These are phyloP conservation scores for Rubroshorea leprosula DNA, from an alignment of 345 rosid genomes.

Conservation along the genomic window DNA sequence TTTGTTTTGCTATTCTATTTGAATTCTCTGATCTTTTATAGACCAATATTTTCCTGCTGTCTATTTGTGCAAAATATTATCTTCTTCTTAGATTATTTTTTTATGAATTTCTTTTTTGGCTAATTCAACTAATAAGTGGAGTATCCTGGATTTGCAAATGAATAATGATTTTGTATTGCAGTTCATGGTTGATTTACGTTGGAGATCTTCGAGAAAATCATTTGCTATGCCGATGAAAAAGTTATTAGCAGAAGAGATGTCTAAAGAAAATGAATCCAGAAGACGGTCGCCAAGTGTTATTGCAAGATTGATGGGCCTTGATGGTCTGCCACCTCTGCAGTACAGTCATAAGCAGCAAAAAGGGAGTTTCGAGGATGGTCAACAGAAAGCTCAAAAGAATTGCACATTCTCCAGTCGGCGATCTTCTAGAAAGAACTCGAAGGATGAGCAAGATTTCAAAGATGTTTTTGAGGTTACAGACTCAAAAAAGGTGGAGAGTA, in stretches of 20 bases:
- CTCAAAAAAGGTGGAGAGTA: slow-evolving; percentile 40
- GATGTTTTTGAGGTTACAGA: slow-evolving; percentile 95
- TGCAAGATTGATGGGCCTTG: slow-evolving; percentile 95
- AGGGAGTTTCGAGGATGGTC: slow-evolving; percentile 33
- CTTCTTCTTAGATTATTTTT: not conserved
- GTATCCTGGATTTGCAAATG: not conserved
- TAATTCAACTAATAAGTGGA: not conserved
- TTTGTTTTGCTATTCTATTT: slow-evolving; percentile 5
- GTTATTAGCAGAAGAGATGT: slow-evolving; percentile 81
- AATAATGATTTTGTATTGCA: slow-evolving; percentile 24
- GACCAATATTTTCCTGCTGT: not conserved
- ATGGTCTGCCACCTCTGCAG: slow-evolving; percentile 63
- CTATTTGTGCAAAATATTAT: no score
- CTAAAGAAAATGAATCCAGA: slow-evolving; percentile 61
- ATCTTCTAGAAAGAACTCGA: slow-evolving; percentile 62
- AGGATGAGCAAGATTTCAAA: slow-evolving; percentile 78
- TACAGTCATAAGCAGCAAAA: slow-evolving; percentile 38
- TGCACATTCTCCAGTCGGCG: slow-evolving; percentile 35
- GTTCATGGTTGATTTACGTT: slow-evolving; percentile 40
- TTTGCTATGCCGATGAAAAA: slow-evolving; percentile 58
- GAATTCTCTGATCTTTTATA: not conserved
- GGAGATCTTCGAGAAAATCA: slow-evolving; percentile 34
- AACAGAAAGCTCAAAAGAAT: slow-evolving; percentile 34
- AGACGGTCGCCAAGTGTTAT: slow-evolving; percentile 75
- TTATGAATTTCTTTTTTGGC: not conserved